A percentile compares a stretch with the other conserved stretches of the same genome.
Evolutionary conservation across 257 asterid species (phyloP).

Genomic region (Gynochthodes officinalis): DNA sequence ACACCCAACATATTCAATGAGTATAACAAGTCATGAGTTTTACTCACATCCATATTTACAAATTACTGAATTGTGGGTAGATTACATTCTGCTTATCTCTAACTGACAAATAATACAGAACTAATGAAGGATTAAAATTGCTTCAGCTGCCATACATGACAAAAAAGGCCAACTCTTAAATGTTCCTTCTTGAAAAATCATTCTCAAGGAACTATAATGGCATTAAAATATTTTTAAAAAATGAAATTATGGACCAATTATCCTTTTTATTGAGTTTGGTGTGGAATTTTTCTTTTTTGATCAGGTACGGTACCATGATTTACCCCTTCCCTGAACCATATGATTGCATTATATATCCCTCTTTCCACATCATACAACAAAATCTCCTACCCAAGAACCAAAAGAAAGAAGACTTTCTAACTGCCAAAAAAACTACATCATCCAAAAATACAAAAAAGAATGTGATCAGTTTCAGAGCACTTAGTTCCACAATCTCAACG

Average conservation of each 20-base stretch:
- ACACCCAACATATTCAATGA: neutral
- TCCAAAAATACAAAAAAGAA: slow-evolving; percentile 9
- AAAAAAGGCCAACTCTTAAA: neutral
- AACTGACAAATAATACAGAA: slow-evolving; percentile 10
- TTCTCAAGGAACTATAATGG: slow-evolving; percentile 2
- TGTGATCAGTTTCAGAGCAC: slow-evolving; percentile 15
- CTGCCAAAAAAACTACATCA: slow-evolving; percentile 1
- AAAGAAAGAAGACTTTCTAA: neutral
- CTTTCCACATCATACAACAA: neutral
- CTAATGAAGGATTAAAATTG: neutral
- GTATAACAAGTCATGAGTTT: neutral
- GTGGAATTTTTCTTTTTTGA: slow-evolving; percentile 5
- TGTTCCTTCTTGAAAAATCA: slow-evolving; percentile 5
- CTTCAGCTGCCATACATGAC: neutral
- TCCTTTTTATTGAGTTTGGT: neutral
- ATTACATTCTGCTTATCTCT: neutral
- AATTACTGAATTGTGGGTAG: neutral
- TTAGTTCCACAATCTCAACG: slow-evolving; percentile 15
- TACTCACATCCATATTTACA: neutral
- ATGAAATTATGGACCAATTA: neutral
- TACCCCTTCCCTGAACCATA: neutral
- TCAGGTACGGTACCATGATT: slow-evolving; percentile 2
- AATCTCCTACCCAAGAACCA: neutral
- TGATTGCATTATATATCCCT: neutral
- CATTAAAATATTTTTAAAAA: neutral